These are phyloP conservation scores for Vicia sativa DNA, from an alignment of 306 rosid genomes.

Conservation along the genomic window DNA sequence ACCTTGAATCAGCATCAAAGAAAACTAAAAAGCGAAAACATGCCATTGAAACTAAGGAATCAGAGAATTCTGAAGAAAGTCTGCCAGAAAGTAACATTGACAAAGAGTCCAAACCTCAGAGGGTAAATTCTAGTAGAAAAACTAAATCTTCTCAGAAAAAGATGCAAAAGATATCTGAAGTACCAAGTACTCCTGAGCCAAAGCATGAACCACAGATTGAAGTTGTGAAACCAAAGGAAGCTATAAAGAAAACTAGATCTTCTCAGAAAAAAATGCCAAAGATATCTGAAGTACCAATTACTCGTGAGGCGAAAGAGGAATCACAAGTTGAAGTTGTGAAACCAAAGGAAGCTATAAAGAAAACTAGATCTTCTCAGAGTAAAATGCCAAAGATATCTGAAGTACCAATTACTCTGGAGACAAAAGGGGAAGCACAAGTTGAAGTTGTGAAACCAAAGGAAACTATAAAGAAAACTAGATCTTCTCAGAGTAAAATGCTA, in stretches of 20 bases:
- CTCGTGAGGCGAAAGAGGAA: conserved; percentile 5
- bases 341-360: conserved; percentile 28
- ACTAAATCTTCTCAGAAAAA: conserved; percentile 13
- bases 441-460: neutral
- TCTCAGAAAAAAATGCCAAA: neutral
- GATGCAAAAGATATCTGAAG: conserved; percentile 27
- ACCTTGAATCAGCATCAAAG: conserved; percentile 8
- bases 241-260: conserved; percentile 6
- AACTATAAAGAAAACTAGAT: conserved; percentile 3
- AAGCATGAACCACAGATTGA: conserved; percentile 25
- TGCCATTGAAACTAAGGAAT: conserved; percentile 34
- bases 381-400: neutral
- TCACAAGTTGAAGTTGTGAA: neutral
- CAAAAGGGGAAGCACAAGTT: conserved; percentile 15
- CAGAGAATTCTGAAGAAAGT: conserved; percentile 31
- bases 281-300: neutral
- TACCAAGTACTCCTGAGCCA: conserved; percentile 5
- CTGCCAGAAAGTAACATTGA: conserved; percentile 26
- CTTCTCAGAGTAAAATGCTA: neutral
- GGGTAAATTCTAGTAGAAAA: conserved; percentile 10
- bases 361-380: neutral
- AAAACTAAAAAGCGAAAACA: conserved; percentile 35
- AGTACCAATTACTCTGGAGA: neutral
- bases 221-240: conserved; percentile 28
- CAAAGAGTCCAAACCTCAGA: conserved; percentile 31